phyloP scores from a whole-genome alignment of 2,329 filamentous ascomycete genomes.

The Dactylellina cionopaga region DNA sequence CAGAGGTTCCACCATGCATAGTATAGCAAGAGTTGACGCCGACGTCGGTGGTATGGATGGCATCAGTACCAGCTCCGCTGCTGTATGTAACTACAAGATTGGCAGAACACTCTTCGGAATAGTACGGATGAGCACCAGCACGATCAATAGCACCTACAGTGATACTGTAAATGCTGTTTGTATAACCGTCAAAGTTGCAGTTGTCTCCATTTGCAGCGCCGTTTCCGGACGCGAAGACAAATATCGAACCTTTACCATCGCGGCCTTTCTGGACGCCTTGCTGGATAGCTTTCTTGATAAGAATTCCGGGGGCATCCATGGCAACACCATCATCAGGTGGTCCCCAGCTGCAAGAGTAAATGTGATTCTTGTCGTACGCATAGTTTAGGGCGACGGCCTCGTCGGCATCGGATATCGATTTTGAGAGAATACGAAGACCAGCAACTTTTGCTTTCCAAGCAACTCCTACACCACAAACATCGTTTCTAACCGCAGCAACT shows the following conservation, averaged over 20 bases:
- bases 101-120: conserved; percentile 95
- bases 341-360: conserved; percentile 99
- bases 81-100: conserved; percentile 97
- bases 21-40: conserved; percentile 80
- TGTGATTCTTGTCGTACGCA: conserved; percentile 88
- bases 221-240: conserved; percentile 96
- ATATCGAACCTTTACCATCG: conserved; percentile 84
- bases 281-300: conserved; percentile 90
- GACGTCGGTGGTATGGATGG: conserved; percentile 96
- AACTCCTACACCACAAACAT: conserved; percentile 94
- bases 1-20: conserved; percentile 92
- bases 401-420: conserved; percentile 88
- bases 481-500: conserved; percentile 88
- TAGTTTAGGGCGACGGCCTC: conserved; percentile 94
- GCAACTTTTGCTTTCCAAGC: conserved; percentile 91
- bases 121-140: conserved; percentile 88
- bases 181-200: conserved; percentile 99
- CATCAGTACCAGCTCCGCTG: conserved; percentile 79
- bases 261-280: conserved; percentile 91
- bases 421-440: conserved; percentile 87
- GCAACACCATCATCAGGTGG: conserved; percentile 90
- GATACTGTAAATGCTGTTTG: conserved; percentile 98
- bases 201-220: conserved; percentile 88
- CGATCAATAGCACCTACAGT: conserved; percentile 93
- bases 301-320: conserved; percentile 90